Percentiles rank a stretch among this genome's conserved stretches.
Evolutionary conservation across 345 rosid species (phyloP).

Genomic region (Ceriops zippeliana): DNA sequence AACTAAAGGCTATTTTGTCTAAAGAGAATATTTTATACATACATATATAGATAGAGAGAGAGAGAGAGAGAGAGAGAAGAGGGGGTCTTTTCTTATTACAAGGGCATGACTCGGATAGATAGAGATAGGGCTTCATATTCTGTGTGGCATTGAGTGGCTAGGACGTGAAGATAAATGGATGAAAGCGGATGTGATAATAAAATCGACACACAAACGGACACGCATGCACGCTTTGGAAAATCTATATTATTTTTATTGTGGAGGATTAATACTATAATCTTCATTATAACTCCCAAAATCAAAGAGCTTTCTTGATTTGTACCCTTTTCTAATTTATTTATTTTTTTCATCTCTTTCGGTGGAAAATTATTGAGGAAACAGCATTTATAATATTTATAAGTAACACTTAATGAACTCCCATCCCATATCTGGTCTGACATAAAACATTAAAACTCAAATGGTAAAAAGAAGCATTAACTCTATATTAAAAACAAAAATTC

Average conservation of each 20-base stretch:
- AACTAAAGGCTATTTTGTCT: too few relatives aligned
- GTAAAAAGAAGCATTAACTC: too few relatives aligned
- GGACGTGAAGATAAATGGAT: slow-evolving; percentile 4
- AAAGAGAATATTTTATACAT: too few relatives aligned
- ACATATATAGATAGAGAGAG: too few relatives aligned
- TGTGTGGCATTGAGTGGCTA: slow-evolving; percentile 19
- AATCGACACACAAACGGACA: background rate
- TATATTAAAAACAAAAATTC: too few relatives aligned
- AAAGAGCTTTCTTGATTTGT: background rate
- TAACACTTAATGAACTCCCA: background rate
- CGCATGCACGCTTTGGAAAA: too few relatives aligned
- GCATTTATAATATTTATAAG: background rate
- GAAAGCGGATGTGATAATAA: background rate
- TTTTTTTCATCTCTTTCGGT: background rate
- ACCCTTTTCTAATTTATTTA: background rate
- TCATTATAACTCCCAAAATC: background rate
- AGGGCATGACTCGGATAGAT: background rate
- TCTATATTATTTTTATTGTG: too few relatives aligned
- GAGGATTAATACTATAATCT: too few relatives aligned
- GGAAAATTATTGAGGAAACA: slow-evolving; percentile 4
- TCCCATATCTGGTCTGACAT: too few relatives aligned
- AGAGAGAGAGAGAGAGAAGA: too few relatives aligned
- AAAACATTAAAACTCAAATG: background rate
- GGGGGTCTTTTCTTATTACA: too few relatives aligned
- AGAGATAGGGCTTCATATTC: background rate